phyloP scores from a whole-genome alignment of 345 rosid genomes.

The Boechera retrofracta region DNA sequence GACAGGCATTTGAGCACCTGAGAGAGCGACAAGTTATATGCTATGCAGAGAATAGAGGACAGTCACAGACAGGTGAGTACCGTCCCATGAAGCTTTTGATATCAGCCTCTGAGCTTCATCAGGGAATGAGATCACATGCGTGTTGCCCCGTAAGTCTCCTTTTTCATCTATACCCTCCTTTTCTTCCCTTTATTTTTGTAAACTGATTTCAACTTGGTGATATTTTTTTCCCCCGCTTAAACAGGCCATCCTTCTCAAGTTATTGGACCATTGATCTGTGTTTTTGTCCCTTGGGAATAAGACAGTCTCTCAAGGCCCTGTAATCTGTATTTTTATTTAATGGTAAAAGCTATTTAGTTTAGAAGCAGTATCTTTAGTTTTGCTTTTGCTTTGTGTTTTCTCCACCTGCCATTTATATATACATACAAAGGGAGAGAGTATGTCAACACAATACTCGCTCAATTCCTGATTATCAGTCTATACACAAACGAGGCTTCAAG shows the following conservation, averaged over 20 bases:
- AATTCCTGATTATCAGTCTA: background rate
- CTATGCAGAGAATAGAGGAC: constrained; percentile 68
- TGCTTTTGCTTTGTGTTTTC: background rate
- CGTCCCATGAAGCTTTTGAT: constrained; percentile 77
- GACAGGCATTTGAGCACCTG: constrained; percentile 89
- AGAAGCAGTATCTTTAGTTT: constrained; percentile 2
- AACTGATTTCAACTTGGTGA: constrained; percentile 12
- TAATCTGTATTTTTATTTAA: constrained; percentile 11
- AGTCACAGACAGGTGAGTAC: constrained; percentile 70
- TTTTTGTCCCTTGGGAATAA: background rate
- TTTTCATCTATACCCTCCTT: background rate
- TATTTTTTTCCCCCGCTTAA: constrained; percentile 2
- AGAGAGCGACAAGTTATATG: constrained; percentile 66
- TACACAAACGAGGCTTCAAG: constrained; percentile 14
- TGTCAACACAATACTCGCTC: background rate
- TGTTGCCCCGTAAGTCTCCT: constrained; percentile 83
- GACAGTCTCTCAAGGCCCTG: constrained; percentile 7
- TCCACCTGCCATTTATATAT: constrained; percentile 9
- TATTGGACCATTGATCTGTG: constrained; percentile 46
- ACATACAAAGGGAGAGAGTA: background rate
- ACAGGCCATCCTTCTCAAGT: constrained; percentile 54
- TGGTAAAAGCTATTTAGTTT: constrained; percentile 7
- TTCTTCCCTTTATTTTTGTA: constrained; percentile 12
- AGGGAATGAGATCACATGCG: constrained; percentile 75
- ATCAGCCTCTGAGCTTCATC: constrained; percentile 67